A percentile compares a stretch with the other conserved stretches of the same genome.
phyloP scores from a whole-genome alignment of 148 eudicot genomes.

The Beta vulgaris region DNA sequence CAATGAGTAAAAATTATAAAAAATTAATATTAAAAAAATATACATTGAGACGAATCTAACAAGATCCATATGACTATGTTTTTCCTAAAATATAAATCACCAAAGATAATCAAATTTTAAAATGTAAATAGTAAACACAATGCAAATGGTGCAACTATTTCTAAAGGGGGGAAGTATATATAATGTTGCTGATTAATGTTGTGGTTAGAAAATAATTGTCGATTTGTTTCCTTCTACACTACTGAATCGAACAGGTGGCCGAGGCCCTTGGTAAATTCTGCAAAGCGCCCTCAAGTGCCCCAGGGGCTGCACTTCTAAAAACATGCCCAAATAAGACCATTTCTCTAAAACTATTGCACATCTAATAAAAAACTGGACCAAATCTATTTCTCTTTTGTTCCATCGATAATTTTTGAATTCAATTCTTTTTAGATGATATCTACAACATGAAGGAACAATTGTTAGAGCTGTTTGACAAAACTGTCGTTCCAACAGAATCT shows the following conservation, averaged over 20 bases:
- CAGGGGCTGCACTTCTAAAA: neutral
- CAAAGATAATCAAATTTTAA: no score
- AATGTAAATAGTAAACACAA: no score
- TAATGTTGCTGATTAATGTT: no score
- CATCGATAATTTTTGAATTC: neutral
- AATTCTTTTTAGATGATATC: constrained; percentile 1
- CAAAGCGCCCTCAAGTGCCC: neutral
- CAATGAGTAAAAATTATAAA: no score
- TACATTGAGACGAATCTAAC: no score
- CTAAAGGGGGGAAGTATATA: no score
- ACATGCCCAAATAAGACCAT: neutral
- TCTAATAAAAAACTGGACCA: neutral
- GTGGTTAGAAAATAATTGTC: no score
- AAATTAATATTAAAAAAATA: no score
- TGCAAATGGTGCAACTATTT: no score
- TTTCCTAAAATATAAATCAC: no score
- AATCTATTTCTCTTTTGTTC: neutral
- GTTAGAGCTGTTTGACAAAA: neutral
- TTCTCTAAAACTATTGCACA: neutral
- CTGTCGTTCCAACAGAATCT: neutral
- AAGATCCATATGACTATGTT: no score
- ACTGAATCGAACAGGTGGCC: neutral
- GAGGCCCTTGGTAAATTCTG: constrained; percentile 6
- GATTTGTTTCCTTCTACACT: no score
- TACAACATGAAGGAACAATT: neutral